These are phyloP conservation scores for Acrocalymma vagum DNA, from an alignment of 2,329 filamentous ascomycete species.

Conservation along the genomic window DNA sequence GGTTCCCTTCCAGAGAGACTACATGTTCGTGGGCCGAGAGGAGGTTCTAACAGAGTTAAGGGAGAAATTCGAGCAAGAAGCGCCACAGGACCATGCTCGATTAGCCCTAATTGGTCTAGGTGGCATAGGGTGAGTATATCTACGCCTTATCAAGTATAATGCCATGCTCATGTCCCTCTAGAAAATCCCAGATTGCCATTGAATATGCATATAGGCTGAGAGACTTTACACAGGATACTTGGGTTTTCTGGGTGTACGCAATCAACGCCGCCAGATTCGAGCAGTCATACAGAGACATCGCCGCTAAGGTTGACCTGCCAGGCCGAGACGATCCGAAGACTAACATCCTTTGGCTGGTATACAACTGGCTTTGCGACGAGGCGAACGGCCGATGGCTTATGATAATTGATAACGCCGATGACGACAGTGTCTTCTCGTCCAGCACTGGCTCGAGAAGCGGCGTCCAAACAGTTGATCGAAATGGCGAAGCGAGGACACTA, in stretches of 20 bases:
- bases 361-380: constrained; percentile 21
- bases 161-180: constrained; percentile 11
- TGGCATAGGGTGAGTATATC: constrained; percentile 26
- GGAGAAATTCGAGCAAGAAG: constrained; percentile 13
- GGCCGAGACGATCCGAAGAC: constrained; percentile 22
- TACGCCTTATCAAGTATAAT: constrained; percentile 16
- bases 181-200: constrained; percentile 18
- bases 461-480: constrained; percentile 26
- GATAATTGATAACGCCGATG: constrained; percentile 5
- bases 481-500: constrained; percentile 32
- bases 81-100: constrained; percentile 9
- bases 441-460: background rate
- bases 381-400: constrained; percentile 4
- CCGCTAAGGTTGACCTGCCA: constrained; percentile 19
- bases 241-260: constrained; percentile 8
- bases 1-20: constrained; percentile 3
- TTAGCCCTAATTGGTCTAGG: constrained; percentile 33
- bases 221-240: constrained; percentile 1
- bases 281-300: constrained; percentile 25
- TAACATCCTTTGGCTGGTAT: constrained; percentile 1
- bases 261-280: constrained; percentile 21
- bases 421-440: background rate
- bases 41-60: constrained; percentile 5
- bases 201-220: constrained; percentile 5
- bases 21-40: background rate